Conservation (phyloP, 306 rosid species). For the Vigna mungo region DNA sequence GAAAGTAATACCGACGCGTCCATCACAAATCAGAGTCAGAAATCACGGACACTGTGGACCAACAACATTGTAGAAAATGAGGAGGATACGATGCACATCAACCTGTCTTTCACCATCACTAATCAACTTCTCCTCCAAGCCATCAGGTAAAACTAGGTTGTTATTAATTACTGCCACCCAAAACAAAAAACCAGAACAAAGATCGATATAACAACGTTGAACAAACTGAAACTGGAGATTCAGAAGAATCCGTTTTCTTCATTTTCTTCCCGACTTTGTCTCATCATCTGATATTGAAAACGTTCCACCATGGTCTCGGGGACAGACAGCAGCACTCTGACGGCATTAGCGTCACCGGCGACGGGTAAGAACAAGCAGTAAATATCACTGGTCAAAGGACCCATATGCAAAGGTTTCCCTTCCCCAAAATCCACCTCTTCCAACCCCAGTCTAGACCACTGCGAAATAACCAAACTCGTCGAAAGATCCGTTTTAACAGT, state of each 20-base stretch:
- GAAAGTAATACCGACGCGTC: not conserved
- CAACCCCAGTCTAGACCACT: conserved; percentile 78
- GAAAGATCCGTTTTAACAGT: conserved; percentile 65
- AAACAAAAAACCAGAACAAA: too few relatives aligned
- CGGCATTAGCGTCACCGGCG: conserved; percentile 48
- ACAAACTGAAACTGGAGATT: not conserved
- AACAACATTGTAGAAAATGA: not conserved
- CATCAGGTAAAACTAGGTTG: not conserved
- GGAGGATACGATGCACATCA: not conserved
- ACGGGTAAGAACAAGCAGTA: conserved; percentile 87
- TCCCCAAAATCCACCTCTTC: conserved; percentile 85
- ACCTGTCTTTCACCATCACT: not conserved
- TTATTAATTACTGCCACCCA: not conserved
- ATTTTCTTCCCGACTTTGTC: not conserved
- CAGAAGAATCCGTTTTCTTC: conserved; percentile 23
- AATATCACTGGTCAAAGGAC: conserved; percentile 69
- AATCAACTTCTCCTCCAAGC: not conserved
- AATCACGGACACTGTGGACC: not conserved
- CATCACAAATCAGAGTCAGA: not conserved
- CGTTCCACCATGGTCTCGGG: conserved; percentile 58
- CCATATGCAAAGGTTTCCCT: conserved; percentile 74
- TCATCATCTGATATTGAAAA: conserved; percentile 68
- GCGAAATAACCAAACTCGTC: conserved; percentile 70
- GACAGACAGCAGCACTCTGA: conserved; percentile 69
- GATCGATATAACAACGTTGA: too few relatives aligned